phyloP scores from a whole-genome alignment of 441 rosid species.

The Capsella rubella region DNA sequence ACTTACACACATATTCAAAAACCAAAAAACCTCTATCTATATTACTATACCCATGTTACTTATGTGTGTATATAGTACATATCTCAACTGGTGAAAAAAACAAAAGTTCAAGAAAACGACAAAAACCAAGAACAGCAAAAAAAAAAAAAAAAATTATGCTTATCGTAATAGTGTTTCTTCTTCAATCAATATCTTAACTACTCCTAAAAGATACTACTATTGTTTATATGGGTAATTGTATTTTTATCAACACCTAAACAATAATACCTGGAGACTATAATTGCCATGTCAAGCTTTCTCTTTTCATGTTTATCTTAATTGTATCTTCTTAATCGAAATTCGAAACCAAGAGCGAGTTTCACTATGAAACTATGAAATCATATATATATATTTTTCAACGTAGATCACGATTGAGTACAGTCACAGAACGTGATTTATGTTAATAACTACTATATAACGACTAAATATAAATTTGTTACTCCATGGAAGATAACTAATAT shows the following conservation, averaged over 20 bases:
- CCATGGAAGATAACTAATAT: background rate
- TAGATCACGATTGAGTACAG: background rate
- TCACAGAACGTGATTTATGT: background rate
- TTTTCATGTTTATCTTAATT: background rate
- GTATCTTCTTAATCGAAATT: constrained; percentile 6
- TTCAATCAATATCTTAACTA: constrained; percentile 18
- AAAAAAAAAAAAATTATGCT: background rate
- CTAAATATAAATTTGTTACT: constrained; percentile 19
- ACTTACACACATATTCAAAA: background rate
- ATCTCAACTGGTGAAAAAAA: constrained; percentile 30
- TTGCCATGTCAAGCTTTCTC: background rate
- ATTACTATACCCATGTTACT: constrained; percentile 26
- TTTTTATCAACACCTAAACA: constrained; percentile 15
- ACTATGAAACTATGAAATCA: constrained; percentile 21
- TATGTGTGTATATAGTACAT: constrained; percentile 30
- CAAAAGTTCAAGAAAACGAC: constrained; percentile 41
- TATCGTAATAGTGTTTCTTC: constrained; percentile 15
- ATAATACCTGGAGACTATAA: background rate
- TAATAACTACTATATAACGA: background rate
- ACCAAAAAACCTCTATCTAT: background rate
- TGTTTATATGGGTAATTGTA: constrained; percentile 2
- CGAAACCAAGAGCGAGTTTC: constrained; percentile 22
- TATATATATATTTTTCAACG: background rate
- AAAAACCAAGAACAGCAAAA: constrained; percentile 19
- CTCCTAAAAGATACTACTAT: background rate